Evolutionary conservation across 768 basidiomycete species (phyloP), one percentile per base, ranked within the genome.

Genomic region (Cyathus striatus): DNA sequence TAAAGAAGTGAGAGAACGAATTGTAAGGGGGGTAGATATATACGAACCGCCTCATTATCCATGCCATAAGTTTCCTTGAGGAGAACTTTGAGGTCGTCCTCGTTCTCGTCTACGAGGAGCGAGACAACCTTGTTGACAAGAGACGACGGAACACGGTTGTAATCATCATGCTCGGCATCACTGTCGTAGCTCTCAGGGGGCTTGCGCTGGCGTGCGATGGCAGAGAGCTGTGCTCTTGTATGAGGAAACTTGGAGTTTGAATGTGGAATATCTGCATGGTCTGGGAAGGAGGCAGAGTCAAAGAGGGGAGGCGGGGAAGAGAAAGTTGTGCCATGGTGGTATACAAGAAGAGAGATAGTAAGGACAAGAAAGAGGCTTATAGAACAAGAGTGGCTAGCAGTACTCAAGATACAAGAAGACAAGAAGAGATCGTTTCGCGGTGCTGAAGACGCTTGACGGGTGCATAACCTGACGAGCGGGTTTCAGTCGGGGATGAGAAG

Each of bases 51-150:
- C 47, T 81, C 79, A 43, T 82, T 78, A 58, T 84, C 80, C 48
- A 85, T 75, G 1, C 74, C 78, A 59, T 81, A 90, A 21, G 74
- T 78, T 25, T 74, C 72, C 63, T 80, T 86, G 45, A 96, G 73
- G 25, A 91, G 55, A 0, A 60, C 53, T 64, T 94, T 93, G 55
- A 95, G 80, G 38, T 81, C 80, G 42, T 95, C 93, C 63, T 93
- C 93, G 45, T 85, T 79, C 63, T 97, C 93, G 41, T 83, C 79
- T 23, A 77, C 78, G 27, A 96, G 76, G 40, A 90, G 65, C 2
- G 69, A 65, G 20, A 86, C 86, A 3, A 94, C 84, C 54, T 72
- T 72, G 54, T 71, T 76, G n/a, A 94, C 76, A 6, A 93, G 62
- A 25, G 70, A 64, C 4, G 79, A 70, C 33, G 73, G 76, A 34